phyloP scores from a whole-genome alignment of 2,329 filamentous ascomycete genomes.

The Alternaria burnsii region DNA sequence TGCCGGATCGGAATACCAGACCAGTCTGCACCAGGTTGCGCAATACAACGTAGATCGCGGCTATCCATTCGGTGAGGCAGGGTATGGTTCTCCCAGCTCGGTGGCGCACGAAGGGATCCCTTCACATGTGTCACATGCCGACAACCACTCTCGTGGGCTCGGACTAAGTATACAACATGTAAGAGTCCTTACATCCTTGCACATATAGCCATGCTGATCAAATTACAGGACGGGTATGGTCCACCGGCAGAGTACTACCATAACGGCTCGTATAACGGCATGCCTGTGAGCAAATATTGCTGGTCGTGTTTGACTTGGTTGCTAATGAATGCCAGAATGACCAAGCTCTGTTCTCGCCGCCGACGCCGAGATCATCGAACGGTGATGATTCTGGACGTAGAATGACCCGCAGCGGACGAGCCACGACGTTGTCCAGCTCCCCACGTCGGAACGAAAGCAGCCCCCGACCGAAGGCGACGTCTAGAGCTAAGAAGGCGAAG shows the following conservation, averaged over 20 bases:
- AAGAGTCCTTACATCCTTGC: slow-evolving; percentile 19
- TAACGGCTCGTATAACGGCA: slow-evolving; percentile 35
- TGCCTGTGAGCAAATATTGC: slow-evolving; percentile 33
- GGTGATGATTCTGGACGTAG: slow-evolving; percentile 52
- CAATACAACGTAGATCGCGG: slow-evolving; percentile 53
- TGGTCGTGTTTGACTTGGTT: background rate
- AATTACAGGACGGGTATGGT: slow-evolving; percentile 44
- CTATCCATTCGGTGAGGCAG: slow-evolving; percentile 48
- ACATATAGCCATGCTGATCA: slow-evolving; percentile 29
- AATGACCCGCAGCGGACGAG: slow-evolving; percentile 48
- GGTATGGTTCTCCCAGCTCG: slow-evolving; percentile 42
- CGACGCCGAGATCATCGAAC: slow-evolving; percentile 55
- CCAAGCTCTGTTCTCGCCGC: slow-evolving; percentile 48
- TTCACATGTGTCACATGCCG: slow-evolving; percentile 39
- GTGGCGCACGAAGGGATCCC: slow-evolving; percentile 38
- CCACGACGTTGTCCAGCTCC: slow-evolving; percentile 35
- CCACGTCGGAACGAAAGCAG: slow-evolving; percentile 32
- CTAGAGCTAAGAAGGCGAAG: slow-evolving; percentile 56
- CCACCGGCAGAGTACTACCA: slow-evolving; percentile 39
- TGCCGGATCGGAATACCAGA: slow-evolving; percentile 42
- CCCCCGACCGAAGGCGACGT: slow-evolving; percentile 39
- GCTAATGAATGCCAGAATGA: slow-evolving; percentile 37
- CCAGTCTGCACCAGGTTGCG: slow-evolving; percentile 53
- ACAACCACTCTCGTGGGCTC: slow-evolving; percentile 32
- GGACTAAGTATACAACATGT: slow-evolving; percentile 47